Evolutionary conservation across 2,329 filamentous ascomycete genomes (phyloP), one percentile per base, ranked within the genome.

Genomic region (Diplodia sapinea): DNA sequence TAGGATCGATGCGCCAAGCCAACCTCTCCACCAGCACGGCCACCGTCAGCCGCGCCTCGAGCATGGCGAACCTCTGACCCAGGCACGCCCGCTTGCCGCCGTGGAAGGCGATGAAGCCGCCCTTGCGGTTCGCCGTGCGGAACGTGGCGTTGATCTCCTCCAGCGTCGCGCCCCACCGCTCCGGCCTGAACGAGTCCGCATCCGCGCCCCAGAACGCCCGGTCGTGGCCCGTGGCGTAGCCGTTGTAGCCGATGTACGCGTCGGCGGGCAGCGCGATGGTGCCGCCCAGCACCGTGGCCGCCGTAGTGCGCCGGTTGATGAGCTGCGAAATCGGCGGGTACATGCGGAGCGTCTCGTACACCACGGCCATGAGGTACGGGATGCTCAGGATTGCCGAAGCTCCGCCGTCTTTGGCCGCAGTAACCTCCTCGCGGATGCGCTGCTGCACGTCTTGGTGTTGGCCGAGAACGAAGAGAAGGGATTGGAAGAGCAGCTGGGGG

Each of bases 271-370:
- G 57, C 1, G 69, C 55, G 20, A 75, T 71, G 43, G 8, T 15
- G 38, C 69, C 70, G 50, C 74, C 73, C 3, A 76, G 70, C 0
- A 55, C 69, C 13, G 76, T 73, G 0, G 78, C 71, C 2, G 71
- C 69, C 0, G 78, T 78, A 4, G 78, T 77, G 31, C 72, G 64
- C 6, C 82, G 78, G 65, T 85, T 85, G 70, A 85, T 81, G 51
- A 85, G 75, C 68, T 85, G 82, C 0, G 77, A 80, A 62, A 85
- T 80, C 8, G 83, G 83, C 0, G 83, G 83, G 67, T 81, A 83
- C 55, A 85, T 76, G 1, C 83, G 81, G 13, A 85, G 77, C 26
- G 77, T 74, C 64, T 85, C 83, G 69, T 82, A 80, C 23, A 85
- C 74, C 29, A 82, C 76, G 0, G 83, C 74, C 1, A 79, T 82